Evolutionary conservation across 129 eudicot genomes (phyloP).

Genomic region (Mikania micrantha): DNA sequence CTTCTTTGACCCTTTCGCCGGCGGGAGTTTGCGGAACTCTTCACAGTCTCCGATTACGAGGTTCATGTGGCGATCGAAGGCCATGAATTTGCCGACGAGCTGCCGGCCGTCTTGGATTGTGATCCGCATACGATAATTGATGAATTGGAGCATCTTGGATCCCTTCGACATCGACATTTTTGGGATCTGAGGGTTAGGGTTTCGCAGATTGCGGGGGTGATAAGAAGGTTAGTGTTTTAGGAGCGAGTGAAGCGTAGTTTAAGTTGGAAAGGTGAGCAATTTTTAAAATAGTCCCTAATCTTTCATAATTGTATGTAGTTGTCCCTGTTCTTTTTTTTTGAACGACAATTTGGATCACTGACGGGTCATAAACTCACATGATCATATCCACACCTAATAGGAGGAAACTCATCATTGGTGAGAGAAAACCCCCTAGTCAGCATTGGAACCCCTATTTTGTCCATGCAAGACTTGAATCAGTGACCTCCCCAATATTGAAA

Average conservation of each 20-base stretch:
- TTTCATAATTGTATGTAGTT: not conserved
- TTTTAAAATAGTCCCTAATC: constrained; percentile 1
- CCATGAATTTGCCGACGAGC: constrained; percentile 92
- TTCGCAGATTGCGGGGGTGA: not conserved
- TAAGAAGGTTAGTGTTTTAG: constrained; percentile 31
- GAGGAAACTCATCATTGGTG: too few species aligned
- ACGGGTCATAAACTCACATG: too few species aligned
- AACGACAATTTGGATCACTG: too few species aligned
- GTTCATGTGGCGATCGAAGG: constrained; percentile 99
- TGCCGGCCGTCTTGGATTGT: constrained; percentile 96
- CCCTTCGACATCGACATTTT: constrained; percentile 97
- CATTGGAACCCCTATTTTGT: too few species aligned
- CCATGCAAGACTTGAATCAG: constrained; percentile 9
- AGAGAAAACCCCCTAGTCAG: too few species aligned
- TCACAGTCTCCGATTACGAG: constrained; percentile 95
- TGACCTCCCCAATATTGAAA: too few species aligned
- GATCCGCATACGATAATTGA: constrained; percentile 87
- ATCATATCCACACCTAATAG: too few species aligned
- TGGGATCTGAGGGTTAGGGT: constrained; percentile 12
- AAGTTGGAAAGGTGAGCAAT: not conserved
- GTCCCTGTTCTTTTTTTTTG: not conserved
- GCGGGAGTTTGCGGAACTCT: constrained; percentile 84
- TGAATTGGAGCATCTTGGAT: constrained; percentile 91
- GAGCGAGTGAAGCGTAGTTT: constrained; percentile 9
- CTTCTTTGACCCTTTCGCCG: constrained; percentile 53